Base-by-base conservation (phyloP, 768 basidiomycete species). In the Lentinus brumalis region DNA sequence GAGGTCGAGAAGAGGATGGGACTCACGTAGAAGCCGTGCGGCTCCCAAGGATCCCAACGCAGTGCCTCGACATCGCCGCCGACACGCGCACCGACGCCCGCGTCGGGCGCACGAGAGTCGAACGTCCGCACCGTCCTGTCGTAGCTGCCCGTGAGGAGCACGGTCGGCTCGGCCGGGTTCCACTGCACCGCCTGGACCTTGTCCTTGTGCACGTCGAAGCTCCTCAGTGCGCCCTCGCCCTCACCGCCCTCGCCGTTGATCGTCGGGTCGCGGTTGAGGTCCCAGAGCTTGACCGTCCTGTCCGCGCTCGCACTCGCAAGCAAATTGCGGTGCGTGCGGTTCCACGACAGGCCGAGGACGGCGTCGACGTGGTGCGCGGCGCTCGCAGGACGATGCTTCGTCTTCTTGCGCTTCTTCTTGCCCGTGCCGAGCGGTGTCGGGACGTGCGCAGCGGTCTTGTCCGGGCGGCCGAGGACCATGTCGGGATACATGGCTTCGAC, bases 141-240 rank as follows among this genome's bases (percentile, higher is more conserved):
- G 70, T 93, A 98, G 61, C 93, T 91, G 21, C 96, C 97, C 10
- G 93, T 96, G 57, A 99, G 78, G 40, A 99, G 77, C 30, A 97
- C 93, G 9, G 89, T 91, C 18, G 96, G 92, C 63, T 97, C 90
- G 56, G 82, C 81, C 35, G 86, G 82, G 72, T 97, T 97, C 97
- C 97, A 99, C 68, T 95, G 90, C 8, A 99, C 94, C 2, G 92
- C 87, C 75, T 98, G 96, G 26, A 99, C 92, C 78, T 96, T 98
- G 74, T 97, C 95, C 71, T 86, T 91, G 73, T 95, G 93, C 32
- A 89, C 80, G 45, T 81, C 81, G 74, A 96, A 98, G 66, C 89
- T 94, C 60, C 93, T 82, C 67, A 98, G 84, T 26, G 96, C 96
- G 15, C 83, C 85, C 60, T 67, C 69, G 6, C 71, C 74, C n/a